phyloP scores from a whole-genome alignment of 345 rosid species.

The sweet orange (Citrus sinensis) region DVS_A1.0 CM039161.1:13625501-13626000 shows the following conservation, averaged over 20 bases:
- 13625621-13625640: background rate
- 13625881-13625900: background rate
- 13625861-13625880: background rate
- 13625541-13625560: background rate
- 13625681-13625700: background rate
- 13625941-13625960: background rate
- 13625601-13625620: background rate
- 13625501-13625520: background rate
- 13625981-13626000: too few relatives aligned
- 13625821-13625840: background rate
- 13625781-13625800: background rate
- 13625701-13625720: background rate
- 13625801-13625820: background rate
- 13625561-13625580: background rate
- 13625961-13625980: background rate
- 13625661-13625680: background rate
- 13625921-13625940: background rate
- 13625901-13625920: background rate
- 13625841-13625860: background rate
- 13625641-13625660: background rate
- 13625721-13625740: background rate
- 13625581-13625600: background rate
- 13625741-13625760: background rate
- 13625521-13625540: background rate
- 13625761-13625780: background rate